Base-by-base conservation (phyloP, 345 rosid genomes). In the Rhizophora apiculata region DNA sequence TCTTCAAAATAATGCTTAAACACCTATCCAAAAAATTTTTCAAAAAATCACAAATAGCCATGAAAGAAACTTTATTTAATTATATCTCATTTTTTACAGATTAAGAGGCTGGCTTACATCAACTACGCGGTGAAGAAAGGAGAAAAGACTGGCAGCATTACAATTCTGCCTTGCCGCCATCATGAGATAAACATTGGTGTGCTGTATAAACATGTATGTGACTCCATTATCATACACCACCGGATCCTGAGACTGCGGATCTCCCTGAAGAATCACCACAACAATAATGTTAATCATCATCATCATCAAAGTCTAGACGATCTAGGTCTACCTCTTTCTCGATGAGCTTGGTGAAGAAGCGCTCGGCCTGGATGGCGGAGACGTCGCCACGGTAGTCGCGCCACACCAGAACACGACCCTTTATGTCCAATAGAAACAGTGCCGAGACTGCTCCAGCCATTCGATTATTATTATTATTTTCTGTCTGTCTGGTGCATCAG, bases 1-100 rank as follows among this genome's bases (percentile, higher is more conserved):
- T 90, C 94, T 78, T 95, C 98, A 56, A 95, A 95, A 78, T 95
- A 95, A 83, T 95, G 99, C 87, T 95, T 95, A 79, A 92, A 92
- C 51, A 95, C 99, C 96, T 89, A 80, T 24, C n/a, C 0, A 60
- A 20, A 58, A 7, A 22, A 1, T 24, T 10, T 10, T 2, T 43
- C 19, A 43, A 1, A 29, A 39, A 39, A 9, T 43, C 49, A 43
- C 49, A 43, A 43, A 3, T 43, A 43, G 18, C 5, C 3, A 43
- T 13, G 49, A 43, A 43, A 43, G 0, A 43, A 3, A 43, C 49
- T 43, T 43, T 13, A 43, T 43, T 43, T 13, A 43, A 43, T 43
- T 43, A 43, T 43, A 43, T 43, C 18, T 3, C 13, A 43, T 3
- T 43, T 43, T 43, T 43, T 43, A 43, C 49, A 13, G 19, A 43